Evolutionary conservation across 495 filamentous ascomycete species (phyloP).

Genomic region (Tuber aestivum): DNA sequence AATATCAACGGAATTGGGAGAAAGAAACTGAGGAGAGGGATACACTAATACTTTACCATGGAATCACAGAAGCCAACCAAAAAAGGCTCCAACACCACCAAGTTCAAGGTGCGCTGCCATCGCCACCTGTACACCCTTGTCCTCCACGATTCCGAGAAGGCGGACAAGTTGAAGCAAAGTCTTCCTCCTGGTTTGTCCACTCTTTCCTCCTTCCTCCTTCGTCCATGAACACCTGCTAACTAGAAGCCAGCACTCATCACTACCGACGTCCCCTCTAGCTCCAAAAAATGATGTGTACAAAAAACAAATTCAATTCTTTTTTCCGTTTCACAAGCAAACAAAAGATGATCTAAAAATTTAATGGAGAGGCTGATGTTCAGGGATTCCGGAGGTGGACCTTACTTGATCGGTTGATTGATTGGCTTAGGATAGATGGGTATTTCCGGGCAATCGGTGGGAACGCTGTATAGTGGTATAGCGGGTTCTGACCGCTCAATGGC

Average conservation of each 20-base stretch:
- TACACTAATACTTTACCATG: conserved; percentile 44
- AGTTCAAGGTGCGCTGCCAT: conserved; percentile 99
- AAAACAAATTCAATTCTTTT: background rate
- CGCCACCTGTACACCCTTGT: conserved; percentile 93
- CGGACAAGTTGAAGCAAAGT: conserved; percentile 99
- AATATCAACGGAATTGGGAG: background rate
- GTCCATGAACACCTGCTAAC: background rate
- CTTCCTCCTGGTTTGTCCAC: conserved; percentile 78
- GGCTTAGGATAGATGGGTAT: background rate
- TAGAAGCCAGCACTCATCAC: conserved; percentile 60
- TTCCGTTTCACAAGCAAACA: background rate
- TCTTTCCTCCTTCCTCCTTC: conserved; percentile 3
- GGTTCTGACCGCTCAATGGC: background rate
- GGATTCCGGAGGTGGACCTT: background rate
- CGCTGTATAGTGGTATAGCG: background rate
- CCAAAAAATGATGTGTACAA: conserved; percentile 29
- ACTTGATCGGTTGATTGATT: background rate
- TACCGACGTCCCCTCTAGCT: conserved; percentile 57
- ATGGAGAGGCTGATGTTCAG: background rate
- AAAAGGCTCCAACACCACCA: conserved; percentile 76
- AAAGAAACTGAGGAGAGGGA: conserved; percentile 11
- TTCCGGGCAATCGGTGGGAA: background rate
- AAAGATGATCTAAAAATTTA: background rate
- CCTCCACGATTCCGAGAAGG: conserved; percentile 96
- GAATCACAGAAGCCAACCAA: conserved; percentile 81